Base-by-base conservation (phyloP, 2,329 filamentous ascomycete genomes). In the Alternaria ventricosa region DNA sequence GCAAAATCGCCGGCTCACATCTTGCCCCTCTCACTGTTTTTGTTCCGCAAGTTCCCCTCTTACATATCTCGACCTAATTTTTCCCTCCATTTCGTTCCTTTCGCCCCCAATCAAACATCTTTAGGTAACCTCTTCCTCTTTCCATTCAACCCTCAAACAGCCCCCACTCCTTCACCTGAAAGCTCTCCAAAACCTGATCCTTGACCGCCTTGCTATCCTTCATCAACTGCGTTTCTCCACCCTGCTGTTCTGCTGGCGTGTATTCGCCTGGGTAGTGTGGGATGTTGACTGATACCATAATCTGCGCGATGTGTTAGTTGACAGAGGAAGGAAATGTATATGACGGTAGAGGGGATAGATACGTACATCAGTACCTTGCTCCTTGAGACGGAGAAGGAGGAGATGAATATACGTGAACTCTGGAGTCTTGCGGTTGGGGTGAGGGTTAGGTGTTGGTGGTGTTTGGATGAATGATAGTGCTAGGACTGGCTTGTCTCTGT, bases 231-330 rank as follows among this genome's bases (percentile, higher is more conserved):
- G 77, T 78, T 8, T 69, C 55, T 13, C 58, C 61, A 15, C 95
- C 88, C 30, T 93, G 89, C 7, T 90, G 27, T 5, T 20, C 89
- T 9, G 90, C 89, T 78, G 89, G 87, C 71, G 89, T 85, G 76
- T 93, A 93, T 78, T 92, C 88, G 66, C 90, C 90, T 71, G 88
- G 86, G 70, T 93, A 90, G 76, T 96, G 91, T 27, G 94, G 95
- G 51, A 97, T 92, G 80, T 97, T 97, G 75, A 97, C 88, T 44
- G 92, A 92, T 66, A 97, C 88, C 50, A 97, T 83, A 43, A 98
- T 82, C 59, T 57, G 33, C 15, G n/a, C n/a, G n/a, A n/a, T n/a
- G n/a, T n/a, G n/a, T n/a, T n/a, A n/a, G n/a, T n/a, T n/a, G n/a
- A n/a, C n/a, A n/a, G n/a, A n/a, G n/a, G n/a, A n/a, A n/a, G n/a